Conservation (phyloP, 257 asterid genomes). For the Ehretia macrophylla region DNA sequence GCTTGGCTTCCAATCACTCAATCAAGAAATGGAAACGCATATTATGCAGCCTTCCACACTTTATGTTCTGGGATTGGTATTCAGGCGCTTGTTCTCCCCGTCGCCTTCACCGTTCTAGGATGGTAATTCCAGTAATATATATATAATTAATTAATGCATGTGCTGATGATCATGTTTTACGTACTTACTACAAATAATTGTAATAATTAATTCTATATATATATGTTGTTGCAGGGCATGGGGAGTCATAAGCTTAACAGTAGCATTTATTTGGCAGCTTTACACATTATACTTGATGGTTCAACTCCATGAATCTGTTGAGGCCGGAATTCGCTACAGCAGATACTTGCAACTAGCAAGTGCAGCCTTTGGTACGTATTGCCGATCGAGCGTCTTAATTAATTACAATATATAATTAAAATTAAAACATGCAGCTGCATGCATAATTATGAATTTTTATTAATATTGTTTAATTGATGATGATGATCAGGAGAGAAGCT, state of each 20-base stretch:
- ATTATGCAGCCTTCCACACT: slow-evolving; percentile 82
- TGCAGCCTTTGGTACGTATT: slow-evolving; percentile 67
- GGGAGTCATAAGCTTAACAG: slow-evolving; percentile 58
- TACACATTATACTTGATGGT: slow-evolving; percentile 74
- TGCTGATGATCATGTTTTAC: too few species aligned
- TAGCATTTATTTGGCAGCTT: slow-evolving; percentile 85
- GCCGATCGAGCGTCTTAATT: too few species aligned
- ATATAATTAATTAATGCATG: background rate
- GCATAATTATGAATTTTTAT: too few species aligned
- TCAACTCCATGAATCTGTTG: slow-evolving; percentile 73
- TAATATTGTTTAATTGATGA: background rate
- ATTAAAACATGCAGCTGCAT: too few species aligned
- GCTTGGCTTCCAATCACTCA: slow-evolving; percentile 94
- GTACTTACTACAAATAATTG: too few species aligned
- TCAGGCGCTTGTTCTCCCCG: slow-evolving; percentile 86
- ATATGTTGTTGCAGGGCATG: slow-evolving; percentile 53
- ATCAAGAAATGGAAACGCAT: slow-evolving; percentile 83
- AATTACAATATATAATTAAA: too few species aligned
- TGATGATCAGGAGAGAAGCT: slow-evolving; percentile 24
- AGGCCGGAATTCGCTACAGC: slow-evolving; percentile 78
- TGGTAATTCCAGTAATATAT: slow-evolving; percentile 35
- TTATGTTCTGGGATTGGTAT: slow-evolving; percentile 87
- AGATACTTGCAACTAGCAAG: slow-evolving; percentile 77
- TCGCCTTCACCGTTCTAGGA: slow-evolving; percentile 90
- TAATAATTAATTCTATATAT: background rate